These are phyloP conservation scores for Pyricularia grisea DNA, from an alignment of 2,329 filamentous ascomycete species.

Conservation along the genomic window DNA sequence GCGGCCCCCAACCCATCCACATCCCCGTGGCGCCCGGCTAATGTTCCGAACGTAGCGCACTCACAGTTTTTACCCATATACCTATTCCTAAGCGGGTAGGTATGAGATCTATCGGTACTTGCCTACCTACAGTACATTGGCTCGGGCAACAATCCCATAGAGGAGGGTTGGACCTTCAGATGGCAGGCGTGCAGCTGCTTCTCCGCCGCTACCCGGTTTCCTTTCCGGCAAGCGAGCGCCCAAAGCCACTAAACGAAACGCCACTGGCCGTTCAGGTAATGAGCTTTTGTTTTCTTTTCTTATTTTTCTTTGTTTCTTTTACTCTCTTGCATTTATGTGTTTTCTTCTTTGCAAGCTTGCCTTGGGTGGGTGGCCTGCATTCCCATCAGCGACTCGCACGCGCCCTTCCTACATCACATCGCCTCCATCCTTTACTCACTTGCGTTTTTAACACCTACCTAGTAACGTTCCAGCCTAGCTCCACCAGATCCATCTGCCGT, in stretches of 20 bases:
- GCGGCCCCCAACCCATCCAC: not conserved
- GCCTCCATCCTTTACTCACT: not conserved
- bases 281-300: not conserved
- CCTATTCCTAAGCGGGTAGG: not conserved
- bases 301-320: too few relatives aligned
- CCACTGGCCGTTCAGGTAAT: not conserved
- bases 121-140: not conserved
- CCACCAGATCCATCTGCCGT: not conserved
- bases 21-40: not conserved
- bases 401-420: not conserved
- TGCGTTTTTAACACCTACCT: not conserved
- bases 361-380: too few relatives aligned
- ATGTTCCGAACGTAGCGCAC: not conserved
- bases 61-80: not conserved
- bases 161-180: not conserved
- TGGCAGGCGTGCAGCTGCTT: not conserved
- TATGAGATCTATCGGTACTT: too few relatives aligned
- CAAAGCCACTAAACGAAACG: not conserved
- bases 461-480: not conserved
- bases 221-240: not conserved
- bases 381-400: too few relatives aligned
- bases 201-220: not conserved
- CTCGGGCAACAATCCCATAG: not conserved
- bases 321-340: too few relatives aligned
- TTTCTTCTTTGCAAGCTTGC: not conserved